Base-by-base conservation (phyloP, 2,329 filamentous ascomycete species). In the Fusarium pseudograminearum region DNA sequence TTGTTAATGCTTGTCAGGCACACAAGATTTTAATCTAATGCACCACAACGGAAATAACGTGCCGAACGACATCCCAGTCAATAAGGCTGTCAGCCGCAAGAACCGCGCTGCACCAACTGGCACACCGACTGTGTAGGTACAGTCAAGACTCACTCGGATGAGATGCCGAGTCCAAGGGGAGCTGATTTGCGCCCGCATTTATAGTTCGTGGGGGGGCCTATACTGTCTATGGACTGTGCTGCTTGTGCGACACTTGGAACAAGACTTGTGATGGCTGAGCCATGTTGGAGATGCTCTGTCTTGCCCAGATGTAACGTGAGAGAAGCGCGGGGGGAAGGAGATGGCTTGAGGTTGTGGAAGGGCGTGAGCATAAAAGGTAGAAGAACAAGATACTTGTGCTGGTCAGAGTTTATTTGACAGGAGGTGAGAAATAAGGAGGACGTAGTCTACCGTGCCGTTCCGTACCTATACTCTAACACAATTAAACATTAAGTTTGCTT, bases 151-250 rank as follows among this genome's bases (percentile, higher is more conserved):
- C 24, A 18, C 16, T 63, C 69, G 65, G 69, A 67, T 67, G 15
- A 59, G n/a, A 47, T 72, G 65, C 69, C 69, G 69, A 56, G 57
- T 56, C 18, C 44, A 46, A 44, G 18, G 55, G 34, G 8, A 28
- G 45, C 36, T 71, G 60, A 71, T 71, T 71, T 68, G 68, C 69
- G 68, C 68, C 68, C 68, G 64, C 68, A 68, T 66, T 44, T 12
- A 30, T 11, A 56, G 44, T 41, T 34, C 53, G 57, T 64, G 63
- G 67, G 67, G 67, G 54, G 30, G 8, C 28, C 30, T 10, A 42
- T 38, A 45, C 34, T 34, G n/a, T 9, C 14, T 15, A 18, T 14
- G 36, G 30, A 15, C 14, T 50, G 34, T 26, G 22, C n/a, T 12
- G 24, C 20, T 50, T 45, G 45, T 56, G 20, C 44, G 18, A 50